Conservation (phyloP, 441 rosid genomes). For the Jatropha multifida region DNA sequence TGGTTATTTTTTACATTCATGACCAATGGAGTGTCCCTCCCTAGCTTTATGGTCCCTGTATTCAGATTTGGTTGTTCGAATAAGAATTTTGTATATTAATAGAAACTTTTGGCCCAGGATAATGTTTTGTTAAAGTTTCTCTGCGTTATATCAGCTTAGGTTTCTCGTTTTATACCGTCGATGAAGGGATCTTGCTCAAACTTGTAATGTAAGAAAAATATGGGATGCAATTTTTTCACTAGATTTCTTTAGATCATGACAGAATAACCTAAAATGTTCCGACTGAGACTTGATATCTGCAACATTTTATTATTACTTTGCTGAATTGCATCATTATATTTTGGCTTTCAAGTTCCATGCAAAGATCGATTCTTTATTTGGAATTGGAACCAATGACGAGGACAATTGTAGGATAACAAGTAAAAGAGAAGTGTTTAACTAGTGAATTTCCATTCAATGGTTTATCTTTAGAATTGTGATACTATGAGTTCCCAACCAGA, state of each 20-base stretch:
- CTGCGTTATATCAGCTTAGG: conserved; percentile 12
- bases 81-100: conserved; percentile 29
- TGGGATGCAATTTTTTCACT: background rate
- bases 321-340: background rate
- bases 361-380: too few species aligned
- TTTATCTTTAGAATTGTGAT: too few species aligned
- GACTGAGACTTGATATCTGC: background rate
- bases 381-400: too few species aligned
- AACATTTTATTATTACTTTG: background rate
- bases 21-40: conserved; percentile 8
- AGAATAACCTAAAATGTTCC: background rate
- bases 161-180: background rate
- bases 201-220: background rate
- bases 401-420: conserved; percentile 19
- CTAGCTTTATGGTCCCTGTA: conserved; percentile 17
- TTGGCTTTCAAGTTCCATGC: background rate
- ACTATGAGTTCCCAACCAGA: too few species aligned
- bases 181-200: background rate
- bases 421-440: too few species aligned
- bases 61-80: conserved; percentile 14
- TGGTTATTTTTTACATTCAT: conserved; percentile 2
- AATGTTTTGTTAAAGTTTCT: conserved; percentile 9
- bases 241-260: background rate
- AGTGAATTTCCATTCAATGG: too few species aligned
- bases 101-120: conserved; percentile 7